Evolutionary conservation across 1,139 yeast species (phyloP), one percentile per base, ranked within the genome.

Genomic region (Debaryomycetaceae sp.): DNA sequence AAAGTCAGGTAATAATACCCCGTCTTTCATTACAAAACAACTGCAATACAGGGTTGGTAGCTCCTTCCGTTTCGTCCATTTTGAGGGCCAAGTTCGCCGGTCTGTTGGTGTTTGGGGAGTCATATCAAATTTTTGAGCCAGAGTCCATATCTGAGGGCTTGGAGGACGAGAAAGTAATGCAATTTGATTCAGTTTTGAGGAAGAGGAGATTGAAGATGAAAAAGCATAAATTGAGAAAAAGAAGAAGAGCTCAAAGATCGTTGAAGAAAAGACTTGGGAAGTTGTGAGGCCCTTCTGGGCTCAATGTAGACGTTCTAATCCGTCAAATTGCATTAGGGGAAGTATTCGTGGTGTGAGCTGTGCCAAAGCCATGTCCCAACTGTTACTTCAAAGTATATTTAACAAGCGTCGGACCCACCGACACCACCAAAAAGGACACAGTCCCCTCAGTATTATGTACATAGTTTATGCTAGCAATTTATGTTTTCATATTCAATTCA

Each of bases 141-240:
- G n/a, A n/a, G n/a, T n/a, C n/a, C n/a, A n/a, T n/a, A 14, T 8
- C 9, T 8, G 16, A 30, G 8, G 15, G 13, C 33, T 13, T 30
- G 9, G 49, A 40, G n/a, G 46, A 47, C 16, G 57, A 52, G 42
- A 58, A 60, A 41, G 61, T 66, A 34, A 53, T 75, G 51, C 54
- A 69, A 44, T 59, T 70, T 46, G 86, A 81, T 56, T 79, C 85
- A 8, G 87, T 81, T 29, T 66, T 80, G 63, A 75, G 87, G 61
- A 81, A 81, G 55, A 76, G 87, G 65, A 71, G 81, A 59, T 75
- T 79, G 58, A 81, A 81, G 68, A 81, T 81, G 86, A 81, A 81
- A 70, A 81, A 81, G 60, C 87, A 81, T 59, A 81, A 81, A 63
- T 67, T 79, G 59, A 78, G 83, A 66, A 81, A 81, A 72, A 79